These are phyloP conservation scores for Aspergillus taichungensis DNA, from an alignment of 495 filamentous ascomycete genomes.

Conservation along the genomic window DNA sequence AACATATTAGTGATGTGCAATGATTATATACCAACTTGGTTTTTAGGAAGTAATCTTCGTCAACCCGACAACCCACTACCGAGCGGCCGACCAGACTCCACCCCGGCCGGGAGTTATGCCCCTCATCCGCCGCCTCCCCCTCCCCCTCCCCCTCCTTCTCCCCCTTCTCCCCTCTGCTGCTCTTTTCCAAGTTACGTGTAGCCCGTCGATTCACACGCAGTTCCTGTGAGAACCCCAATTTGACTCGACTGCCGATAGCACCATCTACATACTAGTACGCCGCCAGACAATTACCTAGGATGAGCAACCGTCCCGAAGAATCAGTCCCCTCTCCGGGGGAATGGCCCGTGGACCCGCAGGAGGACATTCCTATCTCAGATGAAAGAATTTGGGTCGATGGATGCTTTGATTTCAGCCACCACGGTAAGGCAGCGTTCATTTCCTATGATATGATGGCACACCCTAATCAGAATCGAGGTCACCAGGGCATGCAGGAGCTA, in stretches of 20 bases:
- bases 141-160: no score
- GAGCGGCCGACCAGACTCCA: no score
- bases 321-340: constrained; percentile 39
- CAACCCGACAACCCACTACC: no score
- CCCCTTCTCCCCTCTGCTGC: no score
- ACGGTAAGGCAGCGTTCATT: constrained; percentile 48
- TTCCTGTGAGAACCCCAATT: neutral
- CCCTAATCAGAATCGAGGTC: constrained; percentile 8
- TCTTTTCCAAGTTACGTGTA: no score
- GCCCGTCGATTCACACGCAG: no score
- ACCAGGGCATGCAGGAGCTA: constrained; percentile 87
- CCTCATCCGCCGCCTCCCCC: no score
- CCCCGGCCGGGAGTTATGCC: no score
- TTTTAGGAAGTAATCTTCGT: no score
- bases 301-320: constrained; percentile 21
- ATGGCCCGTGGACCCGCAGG: constrained; percentile 61
- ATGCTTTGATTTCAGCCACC: constrained; percentile 98
- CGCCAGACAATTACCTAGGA: neutral
- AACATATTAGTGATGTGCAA: no score
- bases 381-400: constrained; percentile 94
- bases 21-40: no score
- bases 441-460: neutral
- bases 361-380: constrained; percentile 50
- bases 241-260: neutral
- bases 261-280: neutral